Evolutionary conservation across 2,329 filamentous ascomycete species (phyloP), one percentile per base, ranked within the genome.

Genomic region (Dothidotthia symphoricarpi): DNA sequence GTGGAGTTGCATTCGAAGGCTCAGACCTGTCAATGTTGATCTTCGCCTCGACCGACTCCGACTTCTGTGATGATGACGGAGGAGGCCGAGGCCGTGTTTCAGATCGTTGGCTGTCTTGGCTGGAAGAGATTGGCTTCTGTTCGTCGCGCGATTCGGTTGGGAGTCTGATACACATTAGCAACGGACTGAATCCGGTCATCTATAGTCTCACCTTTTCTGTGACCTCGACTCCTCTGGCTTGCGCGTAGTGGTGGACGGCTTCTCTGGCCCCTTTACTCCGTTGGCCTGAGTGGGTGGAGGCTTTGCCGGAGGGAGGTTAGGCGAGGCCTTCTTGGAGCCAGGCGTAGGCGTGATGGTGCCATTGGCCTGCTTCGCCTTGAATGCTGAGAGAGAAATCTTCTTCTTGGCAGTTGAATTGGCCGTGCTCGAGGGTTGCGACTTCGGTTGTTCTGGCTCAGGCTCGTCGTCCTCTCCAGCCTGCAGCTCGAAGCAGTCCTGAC

Each of bases 341-440:
- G 61, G 50, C 9, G 37, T 49, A 9, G 60, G 47, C 2, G 60
- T 54, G 16, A 51, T 49, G 36, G 57, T 45, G 31, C 61, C 64
- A 40, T 57, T 66, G 3, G 57, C 73, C 56, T 71, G 61, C 50
- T 79, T 79, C 43, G 73, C 77, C 62, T 78, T 81, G 63, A 82
- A 83, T 26, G 77, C 78, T 28, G 72, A 76, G 36, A 83, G 61
- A 37, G 70, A 80, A 44, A 83, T 81, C 61, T 81, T 82, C 68
- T 81, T 82, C 66, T 78, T 81, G 16, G 71, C 69, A 29, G 51
- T 66, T 17, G 58, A 57, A 16, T 34, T 59, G 25, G 74, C 68
- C 14, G 69, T 72, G 38, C 57, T 61, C n/a, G 51, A 50, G 10
- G 50, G 38, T 30, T 59, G 55, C 8, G 57, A 48, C 46, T 61